Percentiles rank a stretch among this genome's conserved stretches.
Evolutionary conservation across 176 grass and related monocot species (phyloP).

Genomic region (maize (Zea mays)): Zm-B73-REFERENCE-NAM-5.0 NC_050099.1:239683501-239684000

Average conservation of each 20-base stretch:
- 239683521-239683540: conserved; percentile 97
- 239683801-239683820: conserved; percentile 13
- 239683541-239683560: conserved; percentile 94
- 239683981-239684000: conserved; percentile 19
- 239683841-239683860: conserved; percentile 10
- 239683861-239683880: conserved; percentile 3
- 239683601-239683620: conserved; percentile 1
- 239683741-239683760: neutral
- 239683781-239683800: neutral
- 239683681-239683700: too few relatives aligned
- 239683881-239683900: neutral
- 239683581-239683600: conserved; percentile 6
- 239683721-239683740: neutral
- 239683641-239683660: neutral
- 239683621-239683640: neutral
- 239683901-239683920: neutral
- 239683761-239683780: conserved; percentile 23
- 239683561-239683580: conserved; percentile 29
- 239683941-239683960: neutral
- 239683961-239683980: conserved; percentile 5
- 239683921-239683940: neutral
- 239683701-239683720: neutral
- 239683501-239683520: conserved; percentile 88
- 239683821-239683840: conserved; percentile 6
- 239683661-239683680: too few relatives aligned